Evolutionary conservation across 2,329 filamentous ascomycete genomes (phyloP), one percentile per base, ranked within the genome.

Genomic region (Exophiala viscosa): DNA sequence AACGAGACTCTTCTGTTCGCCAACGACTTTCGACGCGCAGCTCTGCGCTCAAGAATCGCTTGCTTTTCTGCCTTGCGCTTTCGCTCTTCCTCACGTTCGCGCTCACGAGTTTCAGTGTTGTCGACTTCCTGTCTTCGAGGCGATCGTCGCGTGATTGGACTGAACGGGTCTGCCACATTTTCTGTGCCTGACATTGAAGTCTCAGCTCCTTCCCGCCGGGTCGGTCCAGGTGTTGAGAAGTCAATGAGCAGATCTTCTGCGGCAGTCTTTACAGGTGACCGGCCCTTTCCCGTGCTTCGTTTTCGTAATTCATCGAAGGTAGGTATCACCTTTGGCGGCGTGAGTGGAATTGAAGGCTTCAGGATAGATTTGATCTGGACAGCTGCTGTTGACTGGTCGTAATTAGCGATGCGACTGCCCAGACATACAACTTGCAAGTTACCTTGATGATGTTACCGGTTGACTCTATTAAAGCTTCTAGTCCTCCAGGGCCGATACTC

Each of bases 1-100:
- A 99, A 99, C 0, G 92, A 97, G 32, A 99, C 93, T 66, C 93
- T 84, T 65, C 93, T 84, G 68, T 93, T 95, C 43, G 92, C 90
- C 52, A 96, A 80, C 14, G 91, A 96, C 69, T 97, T 97, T 62
- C 93, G 82, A 58, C 93, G 85, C 40, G 90, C 91, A 68, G 95
- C 93, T 62, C 90, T 82, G 50, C 90, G 82, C 62, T 92, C 85
- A 53, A 80, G 73, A 44, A 83, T 77, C 42, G 82, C 81, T 61
- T 73, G 67, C 43, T 81, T 83, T 64, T 85, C 80, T 11, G 80
- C 66, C 48, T 82, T 76, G 11, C 74, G 72, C 50, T 77, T 76
- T 63, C 84, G 85, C 38, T 80, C 78, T 57, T 88, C 86, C 59
- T 88, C 86, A 18, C 83, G 79, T 64, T 88, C 85, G 55, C 81